phyloP scores from a whole-genome alignment of 768 basidiomycete species.

The Suillus discolor region DNA sequence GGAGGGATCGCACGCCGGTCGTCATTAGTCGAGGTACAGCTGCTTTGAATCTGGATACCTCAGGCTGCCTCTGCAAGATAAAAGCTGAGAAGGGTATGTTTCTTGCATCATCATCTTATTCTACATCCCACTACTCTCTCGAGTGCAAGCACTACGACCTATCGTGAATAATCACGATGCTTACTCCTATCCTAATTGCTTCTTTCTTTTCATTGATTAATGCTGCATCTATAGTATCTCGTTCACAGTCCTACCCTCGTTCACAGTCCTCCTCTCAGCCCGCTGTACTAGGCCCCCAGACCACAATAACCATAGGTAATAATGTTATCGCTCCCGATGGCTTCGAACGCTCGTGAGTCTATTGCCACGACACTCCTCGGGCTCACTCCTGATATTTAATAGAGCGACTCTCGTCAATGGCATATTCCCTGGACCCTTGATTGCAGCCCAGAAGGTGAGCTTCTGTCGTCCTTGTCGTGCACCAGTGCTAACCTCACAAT shows the following conservation, averaged over 20 bases:
- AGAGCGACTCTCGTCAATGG: no score
- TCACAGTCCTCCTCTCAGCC: not conserved
- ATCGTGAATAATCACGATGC: slow-evolving; percentile 14
- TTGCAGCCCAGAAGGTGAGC: no score
- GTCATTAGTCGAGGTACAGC: not conserved
- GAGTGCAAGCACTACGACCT: not conserved
- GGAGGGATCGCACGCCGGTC: not conserved
- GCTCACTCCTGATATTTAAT: no score
- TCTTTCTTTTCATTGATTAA: slow-evolving; percentile 13
- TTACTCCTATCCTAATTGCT: slow-evolving; percentile 8
- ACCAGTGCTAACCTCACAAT: no score
- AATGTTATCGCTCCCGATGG: slow-evolving; percentile 49
- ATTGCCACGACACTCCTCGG: not conserved
- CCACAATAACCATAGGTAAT: slow-evolving; percentile 40
- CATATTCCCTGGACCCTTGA: no score
- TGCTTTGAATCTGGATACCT: no score
- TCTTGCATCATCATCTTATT: not conserved
- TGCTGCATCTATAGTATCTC: slow-evolving; percentile 24
- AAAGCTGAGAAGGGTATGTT: not conserved
- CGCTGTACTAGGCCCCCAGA: slow-evolving; percentile 17
- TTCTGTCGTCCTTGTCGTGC: no score
- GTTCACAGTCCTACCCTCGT: slow-evolving; percentile 12
- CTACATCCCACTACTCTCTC: not conserved
- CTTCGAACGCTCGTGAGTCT: slow-evolving; percentile 40
- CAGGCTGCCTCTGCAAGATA: not conserved